A percentile compares a stretch with the other conserved stretches of the same genome.
Evolutionary conservation across 2,329 filamentous ascomycete genomes (phyloP).

Genomic region (Thyridium curvatum): DNA sequence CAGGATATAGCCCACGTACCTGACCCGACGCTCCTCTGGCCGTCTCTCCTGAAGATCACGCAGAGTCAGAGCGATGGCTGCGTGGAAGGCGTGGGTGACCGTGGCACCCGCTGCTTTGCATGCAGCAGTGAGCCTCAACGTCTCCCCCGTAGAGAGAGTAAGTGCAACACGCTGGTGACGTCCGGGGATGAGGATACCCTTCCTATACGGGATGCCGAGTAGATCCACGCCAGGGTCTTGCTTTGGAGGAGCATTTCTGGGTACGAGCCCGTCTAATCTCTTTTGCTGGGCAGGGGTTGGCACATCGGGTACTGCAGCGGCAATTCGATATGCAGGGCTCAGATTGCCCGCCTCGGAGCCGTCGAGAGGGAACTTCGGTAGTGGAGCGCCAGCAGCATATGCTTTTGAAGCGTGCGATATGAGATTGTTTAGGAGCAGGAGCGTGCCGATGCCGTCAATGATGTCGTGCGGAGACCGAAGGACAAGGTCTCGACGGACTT

Average conservation of each 20-base stretch:
- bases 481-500: slow-evolving; percentile 21
- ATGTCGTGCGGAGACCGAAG: slow-evolving; percentile 30
- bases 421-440: slow-evolving; percentile 25
- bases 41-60: slow-evolving; percentile 16
- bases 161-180: slow-evolving; percentile 17
- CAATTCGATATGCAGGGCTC: slow-evolving; percentile 19
- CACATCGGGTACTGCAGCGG: slow-evolving; percentile 11
- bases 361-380: slow-evolving; percentile 9
- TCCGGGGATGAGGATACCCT: slow-evolving; percentile 9
- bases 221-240: slow-evolving; percentile 2
- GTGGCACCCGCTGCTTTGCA: slow-evolving; percentile 15
- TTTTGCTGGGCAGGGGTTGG: slow-evolving; percentile 8
- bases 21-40: background rate
- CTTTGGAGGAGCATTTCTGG: slow-evolving; percentile 2
- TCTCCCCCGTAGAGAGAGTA: slow-evolving; percentile 10
- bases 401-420: slow-evolving; percentile 15
- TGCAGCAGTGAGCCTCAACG: slow-evolving; percentile 9
- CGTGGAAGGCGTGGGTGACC: slow-evolving; percentile 24
- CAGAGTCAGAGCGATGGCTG: slow-evolving; percentile 19
- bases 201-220: slow-evolving; percentile 13
- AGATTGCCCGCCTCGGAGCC: slow-evolving; percentile 14
- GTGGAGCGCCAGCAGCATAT: slow-evolving; percentile 8
- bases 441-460: slow-evolving; percentile 31
- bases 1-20: slow-evolving; percentile 23
- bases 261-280: slow-evolving; percentile 8